Percentiles rank a stretch among this genome's conserved stretches.
These are phyloP conservation scores for Caryocar brasiliense DNA, from an alignment of 441 rosid genomes.

Conservation along the genomic window DNA sequence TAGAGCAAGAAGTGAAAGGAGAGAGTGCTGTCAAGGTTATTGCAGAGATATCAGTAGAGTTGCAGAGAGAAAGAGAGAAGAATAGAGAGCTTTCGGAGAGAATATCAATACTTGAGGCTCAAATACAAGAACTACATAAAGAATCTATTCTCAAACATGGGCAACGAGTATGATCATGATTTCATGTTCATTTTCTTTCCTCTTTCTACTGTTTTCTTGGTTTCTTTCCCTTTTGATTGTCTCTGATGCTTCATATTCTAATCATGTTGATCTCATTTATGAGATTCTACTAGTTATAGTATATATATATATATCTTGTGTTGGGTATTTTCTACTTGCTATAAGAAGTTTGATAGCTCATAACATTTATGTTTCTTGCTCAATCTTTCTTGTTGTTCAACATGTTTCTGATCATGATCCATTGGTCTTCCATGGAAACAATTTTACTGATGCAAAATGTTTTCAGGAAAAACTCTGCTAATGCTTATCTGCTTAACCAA, in stretches of 20 bases:
- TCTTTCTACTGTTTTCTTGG: background rate
- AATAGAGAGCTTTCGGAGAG: constrained; percentile 42
- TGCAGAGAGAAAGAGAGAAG: constrained; percentile 39
- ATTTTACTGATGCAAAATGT: no score
- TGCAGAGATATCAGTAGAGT: constrained; percentile 38
- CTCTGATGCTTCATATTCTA: background rate
- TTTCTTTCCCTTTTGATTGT: background rate
- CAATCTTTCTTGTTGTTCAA: no score
- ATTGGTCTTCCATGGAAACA: no score
- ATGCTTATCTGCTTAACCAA: no score
- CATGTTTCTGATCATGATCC: no score
- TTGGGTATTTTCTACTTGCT: no score
- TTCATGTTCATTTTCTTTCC: background rate
- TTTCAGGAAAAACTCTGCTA: no score
- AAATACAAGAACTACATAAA: constrained; percentile 23
- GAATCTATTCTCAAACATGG: constrained; percentile 13
- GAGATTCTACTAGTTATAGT: no score
- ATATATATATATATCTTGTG: no score
- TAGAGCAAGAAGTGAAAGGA: constrained; percentile 32
- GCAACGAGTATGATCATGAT: constrained; percentile 25
- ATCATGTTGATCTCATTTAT: background rate
- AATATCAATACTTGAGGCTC: constrained; percentile 47
- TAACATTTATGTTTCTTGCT: no score
- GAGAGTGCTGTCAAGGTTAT: constrained; percentile 18
- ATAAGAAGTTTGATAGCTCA: no score